Percentiles rank a stretch among this genome's conserved stretches.
Conservation (phyloP, 257 asterid species). For the Lithospermum erythrorhizon region DNA sequence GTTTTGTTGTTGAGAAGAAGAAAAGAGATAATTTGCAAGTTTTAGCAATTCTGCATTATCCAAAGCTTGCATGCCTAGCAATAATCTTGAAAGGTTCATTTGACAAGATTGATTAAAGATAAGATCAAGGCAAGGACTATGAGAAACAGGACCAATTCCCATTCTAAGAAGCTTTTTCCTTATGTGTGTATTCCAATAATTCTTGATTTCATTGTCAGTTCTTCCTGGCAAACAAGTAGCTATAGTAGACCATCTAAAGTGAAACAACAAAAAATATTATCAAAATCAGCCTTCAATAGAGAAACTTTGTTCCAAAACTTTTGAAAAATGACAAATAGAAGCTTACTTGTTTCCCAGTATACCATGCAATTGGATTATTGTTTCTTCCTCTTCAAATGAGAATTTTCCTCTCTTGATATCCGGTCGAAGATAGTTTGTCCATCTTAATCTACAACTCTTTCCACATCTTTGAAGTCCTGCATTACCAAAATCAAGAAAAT, state of each 20-base stretch:
- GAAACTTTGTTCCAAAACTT: neutral
- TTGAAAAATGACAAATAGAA: neutral
- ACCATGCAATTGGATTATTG: conserved; percentile 69
- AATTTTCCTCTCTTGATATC: conserved; percentile 72
- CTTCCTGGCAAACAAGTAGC: conserved; percentile 75
- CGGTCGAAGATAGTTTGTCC: conserved; percentile 84
- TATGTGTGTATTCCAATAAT: conserved; percentile 77
- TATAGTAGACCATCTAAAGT: conserved; percentile 67
- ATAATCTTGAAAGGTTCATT: conserved; percentile 32
- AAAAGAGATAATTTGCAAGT: conserved; percentile 39
- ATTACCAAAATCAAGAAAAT: neutral
- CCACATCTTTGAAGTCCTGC: conserved; percentile 83
- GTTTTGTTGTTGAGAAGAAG: conserved; percentile 23
- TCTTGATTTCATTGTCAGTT: conserved; percentile 80
- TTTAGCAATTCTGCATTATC: conserved; percentile 45
- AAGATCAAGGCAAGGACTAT: conserved; percentile 69
- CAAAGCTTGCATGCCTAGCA: conserved; percentile 37
- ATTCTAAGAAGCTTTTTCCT: conserved; percentile 62
- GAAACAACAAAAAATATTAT: neutral
- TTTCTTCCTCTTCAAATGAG: conserved; percentile 72
- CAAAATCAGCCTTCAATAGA: neutral
- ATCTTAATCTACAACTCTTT: conserved; percentile 72
- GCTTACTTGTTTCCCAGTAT: conserved; percentile 74
- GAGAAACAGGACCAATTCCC: conserved; percentile 89
- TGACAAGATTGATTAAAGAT: conserved; percentile 34